phyloP scores from a whole-genome alignment of 2,329 filamentous ascomycete species.

The Sclerotinia nivalis region DNA sequence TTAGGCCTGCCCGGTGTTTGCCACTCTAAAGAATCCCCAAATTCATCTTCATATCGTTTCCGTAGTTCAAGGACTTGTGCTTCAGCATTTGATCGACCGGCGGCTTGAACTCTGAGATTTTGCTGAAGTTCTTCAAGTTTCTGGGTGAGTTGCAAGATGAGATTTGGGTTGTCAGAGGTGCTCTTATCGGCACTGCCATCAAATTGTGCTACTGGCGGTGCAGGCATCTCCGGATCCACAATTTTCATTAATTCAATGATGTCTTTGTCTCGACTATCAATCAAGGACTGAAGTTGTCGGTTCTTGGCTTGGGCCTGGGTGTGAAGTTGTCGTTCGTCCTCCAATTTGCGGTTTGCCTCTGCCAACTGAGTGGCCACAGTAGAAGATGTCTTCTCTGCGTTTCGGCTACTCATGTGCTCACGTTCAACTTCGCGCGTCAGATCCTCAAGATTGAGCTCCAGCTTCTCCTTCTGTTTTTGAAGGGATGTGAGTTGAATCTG shows the following conservation, averaged over 20 bases:
- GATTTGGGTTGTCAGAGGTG: conserved; percentile 53
- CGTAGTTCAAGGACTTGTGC: conserved; percentile 77
- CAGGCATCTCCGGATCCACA: conserved; percentile 68
- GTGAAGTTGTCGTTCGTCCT: conserved; percentile 84
- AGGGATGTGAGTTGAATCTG: conserved; percentile 80
- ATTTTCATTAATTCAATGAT: conserved; percentile 81
- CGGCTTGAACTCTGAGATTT: conserved; percentile 78
- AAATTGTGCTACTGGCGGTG: conserved; percentile 52
- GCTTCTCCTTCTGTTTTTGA: conserved; percentile 93
- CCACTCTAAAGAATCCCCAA: conserved; percentile 62
- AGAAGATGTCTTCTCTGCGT: conserved; percentile 85
- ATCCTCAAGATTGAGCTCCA: conserved; percentile 85
- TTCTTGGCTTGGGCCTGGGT: conserved; percentile 83
- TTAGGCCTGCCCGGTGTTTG: conserved; percentile 68
- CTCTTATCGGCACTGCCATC: conserved; percentile 59
- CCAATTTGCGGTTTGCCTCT: conserved; percentile 84
- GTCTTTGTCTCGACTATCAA: conserved; percentile 80
- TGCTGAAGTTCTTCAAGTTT: conserved; percentile 88
- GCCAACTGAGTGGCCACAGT: conserved; percentile 79
- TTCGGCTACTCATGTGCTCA: conserved; percentile 85
- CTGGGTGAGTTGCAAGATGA: conserved; percentile 79
- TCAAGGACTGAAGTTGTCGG: conserved; percentile 73
- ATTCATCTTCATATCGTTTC: conserved; percentile 69
- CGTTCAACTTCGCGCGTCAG: conserved; percentile 87
- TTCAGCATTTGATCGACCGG: conserved; percentile 80